Evolutionary conservation across 805 yeast species (phyloP), one percentile per base, ranked within the genome.

Genomic region (Wickerhamiella hasegawae): DNA sequence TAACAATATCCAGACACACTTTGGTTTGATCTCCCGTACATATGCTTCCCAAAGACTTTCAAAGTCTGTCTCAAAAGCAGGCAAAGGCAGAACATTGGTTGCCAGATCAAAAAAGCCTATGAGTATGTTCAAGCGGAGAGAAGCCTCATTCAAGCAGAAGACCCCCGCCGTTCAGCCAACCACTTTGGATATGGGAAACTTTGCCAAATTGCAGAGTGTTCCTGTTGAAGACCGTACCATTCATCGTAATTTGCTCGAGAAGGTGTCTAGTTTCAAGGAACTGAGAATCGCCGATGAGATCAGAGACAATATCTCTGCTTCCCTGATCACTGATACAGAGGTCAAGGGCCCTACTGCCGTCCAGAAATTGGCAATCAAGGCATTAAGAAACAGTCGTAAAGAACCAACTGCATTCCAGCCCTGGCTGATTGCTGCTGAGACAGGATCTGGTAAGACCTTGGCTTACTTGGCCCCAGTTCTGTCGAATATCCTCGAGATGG

Each of bases 381-480:
- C 72, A 20, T 66, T 72, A 35, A 54, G 68, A 4, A 57, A 66
- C 28, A 51, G 60, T 17, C 48, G 54, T 4, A 25, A 43, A 45
- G 45, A 49, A 28, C 39, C 47, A 16, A 55, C 53, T 5, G 58
- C 63, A 39, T 47, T 73, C 33, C 72, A 73, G 44, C 67, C 76
- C 1, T 82, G 71, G 60, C 71, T 90, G 2, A 55, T 87, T 36
- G 96, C 97, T 1, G 94, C 96, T 3, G 97, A 90, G 53, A 87
- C 98, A 0, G 98, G 98, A 0, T 78, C 94, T 0, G 98, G 98
- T 6, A 87, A 87, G 52, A 87, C 98, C 0, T 73, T 94, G 74
- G 84, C 96, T 0, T 87, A 85, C 49, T 51, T 90, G 40, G 72
- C 79, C 0, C 85, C 94, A 0, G 42, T 87, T 24, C 43, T 85